A percentile compares a stretch with the other conserved stretches of the same genome.
phyloP scores from a whole-genome alignment of 768 basidiomycete genomes.

The Leccinum boreale region DNA sequence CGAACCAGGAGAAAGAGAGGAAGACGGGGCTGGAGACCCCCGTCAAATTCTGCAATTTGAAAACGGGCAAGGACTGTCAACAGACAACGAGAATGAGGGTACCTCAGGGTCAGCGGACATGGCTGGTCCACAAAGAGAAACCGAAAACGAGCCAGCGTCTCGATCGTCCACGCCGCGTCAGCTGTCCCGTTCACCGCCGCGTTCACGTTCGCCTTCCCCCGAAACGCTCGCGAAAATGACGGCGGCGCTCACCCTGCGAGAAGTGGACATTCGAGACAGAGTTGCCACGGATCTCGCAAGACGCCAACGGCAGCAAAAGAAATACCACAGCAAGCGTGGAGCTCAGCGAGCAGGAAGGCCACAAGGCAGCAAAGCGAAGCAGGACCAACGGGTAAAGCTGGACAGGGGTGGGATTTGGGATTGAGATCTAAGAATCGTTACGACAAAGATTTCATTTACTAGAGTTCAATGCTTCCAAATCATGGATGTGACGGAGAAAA shows the following conservation, averaged over 20 bases:
- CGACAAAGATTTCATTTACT: slow-evolving; percentile 10
- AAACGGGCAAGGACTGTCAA: slow-evolving; percentile 5
- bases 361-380: slow-evolving; percentile 84
- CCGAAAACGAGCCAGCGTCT: slow-evolving; percentile 18
- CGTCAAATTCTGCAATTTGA: slow-evolving; percentile 9
- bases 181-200: slow-evolving; percentile 51
- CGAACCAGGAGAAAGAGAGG: slow-evolving; percentile 36
- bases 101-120: background rate
- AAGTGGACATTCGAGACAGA: slow-evolving; percentile 48
- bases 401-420: slow-evolving; percentile 64
- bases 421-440: slow-evolving; percentile 30
- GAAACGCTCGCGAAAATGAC: slow-evolving; percentile 41
- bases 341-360: slow-evolving; percentile 60
- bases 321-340: slow-evolving; percentile 75
- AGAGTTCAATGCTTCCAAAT: slow-evolving; percentile 2
- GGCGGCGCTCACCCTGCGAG: slow-evolving; percentile 37
- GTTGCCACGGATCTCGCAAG: slow-evolving; percentile 63
- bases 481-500: slow-evolving; percentile 5
- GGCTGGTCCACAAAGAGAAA: slow-evolving; percentile 7
- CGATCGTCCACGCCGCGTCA: slow-evolving; percentile 31
- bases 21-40: slow-evolving; percentile 25
- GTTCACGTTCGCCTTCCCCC: slow-evolving; percentile 46
- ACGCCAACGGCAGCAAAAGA: slow-evolving; percentile 62
- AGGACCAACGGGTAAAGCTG: slow-evolving; percentile 61
- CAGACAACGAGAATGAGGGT: background rate